These are phyloP conservation scores for Sherardia arvensis DNA, from an alignment of 257 asterid genomes.

Conservation along the genomic window DNA sequence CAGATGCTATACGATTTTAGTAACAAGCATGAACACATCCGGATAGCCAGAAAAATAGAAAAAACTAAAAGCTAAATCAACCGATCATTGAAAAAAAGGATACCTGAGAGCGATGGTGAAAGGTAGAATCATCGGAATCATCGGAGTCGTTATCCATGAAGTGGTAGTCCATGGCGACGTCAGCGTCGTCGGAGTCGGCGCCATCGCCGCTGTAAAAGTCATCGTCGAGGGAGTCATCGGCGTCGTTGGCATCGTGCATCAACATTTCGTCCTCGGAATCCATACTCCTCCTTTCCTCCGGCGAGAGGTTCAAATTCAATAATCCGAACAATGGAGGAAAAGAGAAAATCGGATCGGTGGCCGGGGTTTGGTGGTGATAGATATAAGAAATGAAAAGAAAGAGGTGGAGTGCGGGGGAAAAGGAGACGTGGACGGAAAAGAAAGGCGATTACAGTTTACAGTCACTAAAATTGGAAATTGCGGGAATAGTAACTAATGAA, in stretches of 20 bases:
- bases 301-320: background rate
- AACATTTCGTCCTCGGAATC: slow-evolving; percentile 67
- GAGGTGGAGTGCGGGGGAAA: slow-evolving; percentile 6
- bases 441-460: background rate
- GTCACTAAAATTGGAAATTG: background rate
- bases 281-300: slow-evolving; percentile 18
- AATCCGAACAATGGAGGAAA: too few species aligned
- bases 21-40: too few species aligned
- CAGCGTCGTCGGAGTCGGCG: slow-evolving; percentile 54
- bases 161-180: slow-evolving; percentile 51
- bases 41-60: background rate
- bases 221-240: slow-evolving; percentile 34
- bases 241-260: slow-evolving; percentile 50
- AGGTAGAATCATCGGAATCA: slow-evolving; percentile 52
- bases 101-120: slow-evolving; percentile 69
- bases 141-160: slow-evolving; percentile 73
- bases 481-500: background rate
- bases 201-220: slow-evolving; percentile 50
- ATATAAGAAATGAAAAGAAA: background rate
- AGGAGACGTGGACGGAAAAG: background rate
- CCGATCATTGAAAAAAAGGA: background rate
- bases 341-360: background rate
- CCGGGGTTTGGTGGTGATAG: background rate
- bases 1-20: too few species aligned
- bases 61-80: background rate